phyloP scores from a whole-genome alignment of 148 eudicot species.

The Diospyros lotus region DNA sequence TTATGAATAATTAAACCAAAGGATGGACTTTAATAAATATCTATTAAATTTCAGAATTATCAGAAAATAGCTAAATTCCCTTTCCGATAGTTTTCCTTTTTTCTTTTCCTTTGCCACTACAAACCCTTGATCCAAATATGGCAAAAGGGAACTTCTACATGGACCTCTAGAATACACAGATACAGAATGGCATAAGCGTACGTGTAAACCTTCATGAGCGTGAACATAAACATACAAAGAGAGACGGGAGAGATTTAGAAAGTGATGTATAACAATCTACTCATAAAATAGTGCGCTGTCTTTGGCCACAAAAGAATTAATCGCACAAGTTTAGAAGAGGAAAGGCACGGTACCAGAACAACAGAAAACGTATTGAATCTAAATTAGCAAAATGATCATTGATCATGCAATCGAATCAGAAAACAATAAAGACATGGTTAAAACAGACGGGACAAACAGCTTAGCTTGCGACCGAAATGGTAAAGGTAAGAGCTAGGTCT shows the following conservation, averaged over 20 bases:
- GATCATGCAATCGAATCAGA: background rate
- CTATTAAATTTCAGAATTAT: too few relatives aligned
- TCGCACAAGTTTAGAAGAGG: background rate
- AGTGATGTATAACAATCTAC: too few relatives aligned
- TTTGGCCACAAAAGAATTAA: background rate
- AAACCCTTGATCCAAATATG: background rate
- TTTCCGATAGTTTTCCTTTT: too few relatives aligned
- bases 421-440: background rate
- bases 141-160: background rate
- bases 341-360: background rate
- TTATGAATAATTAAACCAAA: too few relatives aligned
- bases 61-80: too few relatives aligned
- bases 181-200: too few relatives aligned
- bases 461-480: constrained; percentile 4
- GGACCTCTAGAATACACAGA: background rate
- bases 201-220: too few relatives aligned
- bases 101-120: too few relatives aligned
- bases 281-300: too few relatives aligned
- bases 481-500: background rate
- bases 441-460: background rate
- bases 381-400: background rate
- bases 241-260: too few relatives aligned
- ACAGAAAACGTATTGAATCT: background rate
- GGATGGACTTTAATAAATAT: too few relatives aligned
- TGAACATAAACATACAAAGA: too few relatives aligned